phyloP scores from a whole-genome alignment of 2,329 filamentous ascomycete species.

The Nothopassalora personata region DNA sequence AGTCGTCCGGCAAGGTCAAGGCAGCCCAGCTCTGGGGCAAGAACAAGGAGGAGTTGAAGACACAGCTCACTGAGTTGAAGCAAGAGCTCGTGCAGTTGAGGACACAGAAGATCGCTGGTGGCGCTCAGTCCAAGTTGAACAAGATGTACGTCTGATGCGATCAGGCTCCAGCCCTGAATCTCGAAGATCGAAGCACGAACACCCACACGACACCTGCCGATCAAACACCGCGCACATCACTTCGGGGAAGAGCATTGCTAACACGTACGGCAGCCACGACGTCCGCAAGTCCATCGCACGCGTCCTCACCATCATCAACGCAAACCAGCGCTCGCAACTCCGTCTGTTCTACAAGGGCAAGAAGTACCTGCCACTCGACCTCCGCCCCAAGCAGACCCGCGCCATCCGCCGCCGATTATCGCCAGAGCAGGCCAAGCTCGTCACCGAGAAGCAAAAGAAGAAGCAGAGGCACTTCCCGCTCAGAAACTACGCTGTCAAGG shows the following conservation, averaged over 20 bases:
- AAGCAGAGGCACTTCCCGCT: constrained; percentile 92
- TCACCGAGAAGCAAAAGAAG: constrained; percentile 96
- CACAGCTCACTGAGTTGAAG: constrained; percentile 94
- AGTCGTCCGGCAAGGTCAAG: constrained; percentile 77
- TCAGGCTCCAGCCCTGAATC: neutral
- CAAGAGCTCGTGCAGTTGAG: constrained; percentile 91
- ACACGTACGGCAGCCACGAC: constrained; percentile 66
- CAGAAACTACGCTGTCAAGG: constrained; percentile 99
- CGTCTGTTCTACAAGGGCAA: constrained; percentile 99
- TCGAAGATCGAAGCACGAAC: constrained; percentile 1
- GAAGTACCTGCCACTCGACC: constrained; percentile 98
- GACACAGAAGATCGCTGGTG: constrained; percentile 95
- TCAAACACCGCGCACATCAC: neutral
- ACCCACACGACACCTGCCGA: neutral
- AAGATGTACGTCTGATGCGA: constrained; percentile 68
- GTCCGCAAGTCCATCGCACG: constrained; percentile 99
- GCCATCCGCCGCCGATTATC: constrained; percentile 94
- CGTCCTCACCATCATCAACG: constrained; percentile 98
- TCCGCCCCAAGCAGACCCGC: constrained; percentile 96
- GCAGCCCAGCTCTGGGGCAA: constrained; percentile 95
- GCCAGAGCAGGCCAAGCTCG: constrained; percentile 77
- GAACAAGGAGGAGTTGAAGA: constrained; percentile 96
- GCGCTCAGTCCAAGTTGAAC: constrained; percentile 90
- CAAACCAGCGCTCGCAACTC: constrained; percentile 96
- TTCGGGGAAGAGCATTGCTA: constrained; percentile 2